These are phyloP conservation scores for Yamadazyma diddensiae DNA, from an alignment of 1,139 yeast species.

Conservation along the genomic window DNA sequence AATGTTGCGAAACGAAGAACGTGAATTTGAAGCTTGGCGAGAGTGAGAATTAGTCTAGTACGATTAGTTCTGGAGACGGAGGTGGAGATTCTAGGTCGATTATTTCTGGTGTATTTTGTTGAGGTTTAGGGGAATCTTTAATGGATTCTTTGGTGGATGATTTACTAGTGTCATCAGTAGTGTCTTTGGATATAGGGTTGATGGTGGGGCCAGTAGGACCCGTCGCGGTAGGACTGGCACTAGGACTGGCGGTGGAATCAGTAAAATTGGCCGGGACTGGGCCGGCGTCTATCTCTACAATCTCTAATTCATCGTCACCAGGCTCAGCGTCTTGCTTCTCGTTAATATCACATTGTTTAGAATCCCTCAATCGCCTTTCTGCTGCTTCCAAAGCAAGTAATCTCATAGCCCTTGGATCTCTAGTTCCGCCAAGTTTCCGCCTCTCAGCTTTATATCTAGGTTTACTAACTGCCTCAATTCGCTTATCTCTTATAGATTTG, in stretches of 20 bases:
- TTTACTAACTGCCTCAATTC: slow-evolving; percentile 37
- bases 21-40: background rate
- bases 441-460: slow-evolving; percentile 39
- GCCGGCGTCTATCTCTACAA: slow-evolving; percentile 1
- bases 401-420: slow-evolving; percentile 26
- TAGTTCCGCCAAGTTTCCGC: slow-evolving; percentile 29
- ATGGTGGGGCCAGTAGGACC: background rate
- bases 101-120: no score
- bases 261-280: no score
- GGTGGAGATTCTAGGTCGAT: no score
- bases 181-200: no score
- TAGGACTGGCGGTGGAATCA: no score
- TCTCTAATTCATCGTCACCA: slow-evolving; percentile 32
- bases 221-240: no score
- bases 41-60: no score
- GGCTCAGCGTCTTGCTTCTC: slow-evolving; percentile 24
- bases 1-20: background rate
- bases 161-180: no score
- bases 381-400: slow-evolving; percentile 66
- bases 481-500: slow-evolving; percentile 32
- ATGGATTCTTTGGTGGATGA: no score
- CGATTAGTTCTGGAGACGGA: no score
- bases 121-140: no score
- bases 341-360: slow-evolving; percentile 47
- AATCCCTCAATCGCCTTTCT: slow-evolving; percentile 56